Conservation (phyloP, 805 yeast genomes). For the Candida koratica region DNA sequence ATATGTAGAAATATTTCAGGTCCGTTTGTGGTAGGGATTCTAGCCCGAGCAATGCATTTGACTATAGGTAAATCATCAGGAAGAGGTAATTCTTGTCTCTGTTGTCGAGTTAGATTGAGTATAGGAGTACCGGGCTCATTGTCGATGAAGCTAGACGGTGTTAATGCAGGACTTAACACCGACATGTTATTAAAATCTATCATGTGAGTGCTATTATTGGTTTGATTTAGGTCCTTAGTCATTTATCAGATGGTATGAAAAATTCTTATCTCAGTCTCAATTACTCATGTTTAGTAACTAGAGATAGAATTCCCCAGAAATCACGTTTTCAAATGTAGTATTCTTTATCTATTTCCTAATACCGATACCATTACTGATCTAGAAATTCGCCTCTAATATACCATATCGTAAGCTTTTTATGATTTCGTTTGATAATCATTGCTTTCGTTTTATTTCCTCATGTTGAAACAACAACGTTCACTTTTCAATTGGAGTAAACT, state of each 20-base stretch:
- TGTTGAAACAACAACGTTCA: slow-evolving; percentile 4
- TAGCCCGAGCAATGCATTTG: slow-evolving; percentile 85
- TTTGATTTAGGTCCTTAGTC: too few species aligned
- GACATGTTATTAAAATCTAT: slow-evolving; percentile 20
- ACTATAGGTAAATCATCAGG: slow-evolving; percentile 68
- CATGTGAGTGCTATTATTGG: neutral
- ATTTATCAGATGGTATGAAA: too few species aligned
- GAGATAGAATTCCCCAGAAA: too few species aligned
- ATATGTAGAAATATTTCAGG: slow-evolving; percentile 91
- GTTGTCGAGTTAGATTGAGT: slow-evolving; percentile 20
- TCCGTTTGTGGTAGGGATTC: slow-evolving; percentile 94
- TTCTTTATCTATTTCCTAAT: too few species aligned
- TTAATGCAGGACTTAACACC: slow-evolving; percentile 21
- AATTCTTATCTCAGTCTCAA: too few species aligned
- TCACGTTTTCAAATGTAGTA: too few species aligned
- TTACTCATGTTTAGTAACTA: too few species aligned
- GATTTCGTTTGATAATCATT: too few species aligned
- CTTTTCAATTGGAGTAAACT: slow-evolving; percentile 2
- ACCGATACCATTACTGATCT: too few species aligned
- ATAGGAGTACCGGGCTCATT: slow-evolving; percentile 13
- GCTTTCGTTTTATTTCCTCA: too few species aligned
- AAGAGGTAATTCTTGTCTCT: slow-evolving; percentile 33
- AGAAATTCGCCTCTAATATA: too few species aligned
- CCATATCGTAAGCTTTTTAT: too few species aligned
- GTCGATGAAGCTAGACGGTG: slow-evolving; percentile 16